These are phyloP conservation scores for Thermochaetoides dissita DNA, from an alignment of 2,329 filamentous ascomycete species.

Conservation along the genomic window DNA sequence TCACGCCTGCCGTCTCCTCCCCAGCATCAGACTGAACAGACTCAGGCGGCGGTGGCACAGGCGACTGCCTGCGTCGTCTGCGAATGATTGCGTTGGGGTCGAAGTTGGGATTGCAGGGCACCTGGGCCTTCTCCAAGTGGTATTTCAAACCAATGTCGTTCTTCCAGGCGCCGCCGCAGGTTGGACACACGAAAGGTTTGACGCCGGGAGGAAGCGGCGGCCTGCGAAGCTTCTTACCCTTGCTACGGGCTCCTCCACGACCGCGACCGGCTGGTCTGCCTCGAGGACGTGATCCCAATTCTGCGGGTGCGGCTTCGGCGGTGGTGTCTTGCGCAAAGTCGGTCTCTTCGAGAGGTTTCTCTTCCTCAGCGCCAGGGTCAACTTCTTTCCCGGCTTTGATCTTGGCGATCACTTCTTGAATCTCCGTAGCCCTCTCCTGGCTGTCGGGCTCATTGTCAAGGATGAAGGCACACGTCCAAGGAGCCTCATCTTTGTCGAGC, in stretches of 20 bases:
- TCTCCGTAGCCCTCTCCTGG: slow-evolving; percentile 3
- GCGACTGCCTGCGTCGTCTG: slow-evolving; percentile 7
- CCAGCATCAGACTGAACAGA: slow-evolving; percentile 1
- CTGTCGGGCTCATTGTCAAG: slow-evolving; percentile 9
- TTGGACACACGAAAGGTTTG: slow-evolving; percentile 33
- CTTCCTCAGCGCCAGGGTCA: neutral
- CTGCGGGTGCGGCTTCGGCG: neutral
- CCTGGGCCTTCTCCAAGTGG: slow-evolving; percentile 40
- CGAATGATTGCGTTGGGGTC: slow-evolving; percentile 16
- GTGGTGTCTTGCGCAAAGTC: neutral
- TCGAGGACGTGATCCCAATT: neutral
- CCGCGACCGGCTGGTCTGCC: slow-evolving; percentile 7
- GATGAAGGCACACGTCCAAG: slow-evolving; percentile 15
- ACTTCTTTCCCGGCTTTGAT: slow-evolving; percentile 1
- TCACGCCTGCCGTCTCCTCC: neutral
- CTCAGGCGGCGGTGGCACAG: neutral
- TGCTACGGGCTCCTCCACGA: neutral
- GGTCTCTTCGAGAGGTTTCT: neutral
- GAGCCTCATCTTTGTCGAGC: neutral
- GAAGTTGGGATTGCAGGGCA: slow-evolving; percentile 37
- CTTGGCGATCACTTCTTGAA: slow-evolving; percentile 9
- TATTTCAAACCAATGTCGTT: slow-evolving; percentile 45
- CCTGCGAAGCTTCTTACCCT: slow-evolving; percentile 1
- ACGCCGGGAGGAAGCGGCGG: slow-evolving; percentile 8
- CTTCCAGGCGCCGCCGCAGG: slow-evolving; percentile 41